phyloP scores from a whole-genome alignment of 257 asterid species.

The Striga asiatica region DNA sequence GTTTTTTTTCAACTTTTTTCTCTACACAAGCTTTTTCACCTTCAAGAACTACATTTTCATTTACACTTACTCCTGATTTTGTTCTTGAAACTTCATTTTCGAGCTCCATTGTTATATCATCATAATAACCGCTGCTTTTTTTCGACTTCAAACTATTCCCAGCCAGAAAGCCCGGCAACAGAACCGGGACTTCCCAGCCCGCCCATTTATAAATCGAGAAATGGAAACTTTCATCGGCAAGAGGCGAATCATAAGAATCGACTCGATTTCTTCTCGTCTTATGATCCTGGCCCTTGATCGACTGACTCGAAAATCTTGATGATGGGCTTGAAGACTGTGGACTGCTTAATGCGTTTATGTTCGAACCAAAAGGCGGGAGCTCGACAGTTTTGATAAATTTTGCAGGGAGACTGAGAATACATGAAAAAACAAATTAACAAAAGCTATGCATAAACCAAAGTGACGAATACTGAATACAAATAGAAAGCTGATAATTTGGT shows the following conservation, averaged over 20 bases:
- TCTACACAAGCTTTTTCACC: too few species aligned
- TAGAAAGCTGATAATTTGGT: too few species aligned
- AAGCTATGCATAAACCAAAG: not conserved
- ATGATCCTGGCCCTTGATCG: conserved; percentile 17
- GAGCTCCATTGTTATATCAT: conserved; percentile 10
- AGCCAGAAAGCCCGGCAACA: conserved; percentile 30
- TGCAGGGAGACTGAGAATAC: conserved; percentile 42
- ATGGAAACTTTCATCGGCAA: conserved; percentile 48
- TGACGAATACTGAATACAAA: too few species aligned
- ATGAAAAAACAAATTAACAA: not conserved
- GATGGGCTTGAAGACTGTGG: conserved; percentile 27
- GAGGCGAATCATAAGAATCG: conserved; percentile 24
- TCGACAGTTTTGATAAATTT: conserved; percentile 33
- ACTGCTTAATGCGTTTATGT: conserved; percentile 25
- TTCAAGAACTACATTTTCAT: too few species aligned
- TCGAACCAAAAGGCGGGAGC: conserved; percentile 29
- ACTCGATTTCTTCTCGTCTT: conserved; percentile 19
- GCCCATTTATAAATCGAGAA: conserved; percentile 94
- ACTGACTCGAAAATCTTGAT: conserved; percentile 37
- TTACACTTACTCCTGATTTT: too few species aligned
- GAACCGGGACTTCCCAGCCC: conserved; percentile 50
- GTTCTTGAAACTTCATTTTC: not conserved
- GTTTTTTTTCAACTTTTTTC: conserved; percentile 16
- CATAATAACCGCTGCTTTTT: conserved; percentile 16
- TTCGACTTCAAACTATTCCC: conserved; percentile 21